These are phyloP conservation scores for Ceratopteris richardii DNA, from an alignment of 75 land plant species.

Conservation along the genomic window DNA sequence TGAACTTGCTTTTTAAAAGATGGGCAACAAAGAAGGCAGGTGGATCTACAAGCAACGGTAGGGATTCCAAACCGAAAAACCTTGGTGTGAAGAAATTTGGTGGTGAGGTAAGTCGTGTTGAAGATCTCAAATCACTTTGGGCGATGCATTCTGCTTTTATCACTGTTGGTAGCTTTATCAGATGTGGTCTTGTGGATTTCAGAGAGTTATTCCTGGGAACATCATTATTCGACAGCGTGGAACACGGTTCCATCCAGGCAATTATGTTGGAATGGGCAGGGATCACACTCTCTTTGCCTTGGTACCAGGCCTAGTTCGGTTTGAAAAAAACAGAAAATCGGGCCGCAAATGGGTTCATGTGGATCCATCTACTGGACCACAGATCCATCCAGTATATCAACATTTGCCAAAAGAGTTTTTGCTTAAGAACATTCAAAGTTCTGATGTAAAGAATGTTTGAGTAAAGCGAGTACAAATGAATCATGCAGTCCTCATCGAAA, in stretches of 20 bases:
- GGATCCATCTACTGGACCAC: conserved; percentile 67
- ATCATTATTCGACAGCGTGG: conserved; percentile 93
- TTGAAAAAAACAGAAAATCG: conserved; percentile 49
- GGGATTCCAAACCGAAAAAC: conserved; percentile 76
- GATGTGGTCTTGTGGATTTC: conserved; percentile 18
- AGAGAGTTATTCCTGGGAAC: conserved; percentile 92
- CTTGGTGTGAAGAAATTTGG: conserved; percentile 95
- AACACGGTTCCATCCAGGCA: conserved; percentile 86
- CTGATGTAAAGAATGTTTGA: too few species aligned
- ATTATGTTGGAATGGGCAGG: conserved; percentile 93
- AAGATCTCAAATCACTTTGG: too few species aligned
- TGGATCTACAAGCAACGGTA: conserved; percentile 85
- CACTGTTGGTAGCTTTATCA: too few species aligned
- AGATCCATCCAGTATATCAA: conserved; percentile 65
- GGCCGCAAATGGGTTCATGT: conserved; percentile 88
- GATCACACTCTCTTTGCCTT: conserved; percentile 90
- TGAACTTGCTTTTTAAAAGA: conserved; percentile 52
- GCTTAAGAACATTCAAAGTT: not conserved
- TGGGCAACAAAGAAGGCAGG: conserved; percentile 96
- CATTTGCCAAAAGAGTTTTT: conserved; percentile 3
- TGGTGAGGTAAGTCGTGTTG: conserved; percentile 63
- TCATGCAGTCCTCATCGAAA: too few species aligned
- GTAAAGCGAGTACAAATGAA: too few species aligned
- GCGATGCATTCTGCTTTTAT: too few species aligned
- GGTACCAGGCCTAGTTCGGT: conserved; percentile 67